These are phyloP conservation scores for Amaranthus cruentus DNA, from an alignment of 148 eudicot genomes.

Conservation along the genomic window DNA sequence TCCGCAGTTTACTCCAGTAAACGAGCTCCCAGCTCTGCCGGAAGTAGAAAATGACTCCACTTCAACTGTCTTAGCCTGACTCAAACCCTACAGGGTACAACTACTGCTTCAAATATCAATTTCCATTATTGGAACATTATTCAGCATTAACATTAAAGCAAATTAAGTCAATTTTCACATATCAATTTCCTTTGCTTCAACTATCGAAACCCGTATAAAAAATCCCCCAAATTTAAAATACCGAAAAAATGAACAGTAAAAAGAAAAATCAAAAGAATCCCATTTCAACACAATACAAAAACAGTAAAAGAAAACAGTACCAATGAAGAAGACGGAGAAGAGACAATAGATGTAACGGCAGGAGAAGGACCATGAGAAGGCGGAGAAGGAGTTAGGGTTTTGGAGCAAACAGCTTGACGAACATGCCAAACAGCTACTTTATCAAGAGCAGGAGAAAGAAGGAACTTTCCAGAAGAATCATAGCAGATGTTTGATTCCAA, in stretches of 20 bases:
- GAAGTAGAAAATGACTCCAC: no score
- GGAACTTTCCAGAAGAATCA: constrained; percentile 69
- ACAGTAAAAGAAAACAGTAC: constrained; percentile 24
- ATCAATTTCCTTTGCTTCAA: no score
- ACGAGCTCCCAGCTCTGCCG: no score
- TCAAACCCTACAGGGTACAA: not conserved
- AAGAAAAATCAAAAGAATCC: not conserved
- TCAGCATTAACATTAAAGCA: not conserved
- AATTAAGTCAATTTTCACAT: no score
- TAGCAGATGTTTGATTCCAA: constrained; percentile 64
- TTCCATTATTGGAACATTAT: no score
- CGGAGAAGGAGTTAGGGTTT: constrained; percentile 53
- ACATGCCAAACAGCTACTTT: constrained; percentile 84
- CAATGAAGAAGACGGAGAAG: constrained; percentile 52
- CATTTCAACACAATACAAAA: not conserved
- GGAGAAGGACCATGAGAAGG: constrained; percentile 57
- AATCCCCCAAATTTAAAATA: not conserved
- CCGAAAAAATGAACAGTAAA: not conserved
- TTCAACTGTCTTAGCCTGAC: not conserved
- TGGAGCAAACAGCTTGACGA: constrained; percentile 62
- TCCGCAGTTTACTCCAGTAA: no score
- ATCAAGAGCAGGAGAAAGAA: constrained; percentile 75
- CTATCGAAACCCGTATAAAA: not conserved
- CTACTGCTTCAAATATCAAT: not conserved
- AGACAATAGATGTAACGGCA: constrained; percentile 69